Percentiles rank a stretch among this genome's conserved stretches.
phyloP scores from a whole-genome alignment of 2,329 filamentous ascomycete genomes.

The Hypoxylon sp. region DNA sequence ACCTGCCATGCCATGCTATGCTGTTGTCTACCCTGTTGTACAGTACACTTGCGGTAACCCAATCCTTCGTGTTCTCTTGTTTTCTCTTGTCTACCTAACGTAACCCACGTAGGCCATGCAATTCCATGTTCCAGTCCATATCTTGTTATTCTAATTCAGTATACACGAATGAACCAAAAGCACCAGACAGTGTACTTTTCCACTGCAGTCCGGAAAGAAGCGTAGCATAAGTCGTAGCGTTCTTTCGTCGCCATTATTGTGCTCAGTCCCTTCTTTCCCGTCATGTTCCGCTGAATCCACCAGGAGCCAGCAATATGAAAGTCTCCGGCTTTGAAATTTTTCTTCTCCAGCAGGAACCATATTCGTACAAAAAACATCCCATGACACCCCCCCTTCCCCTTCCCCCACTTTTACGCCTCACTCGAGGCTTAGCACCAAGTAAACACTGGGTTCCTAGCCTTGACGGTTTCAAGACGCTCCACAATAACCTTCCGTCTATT shows the following conservation, averaged over 20 bases:
- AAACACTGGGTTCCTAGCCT: slow-evolving; percentile 95
- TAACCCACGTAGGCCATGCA: slow-evolving; percentile 23
- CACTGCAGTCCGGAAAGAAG: neutral
- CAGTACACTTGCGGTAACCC: slow-evolving; percentile 6
- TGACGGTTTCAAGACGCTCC: slow-evolving; percentile 94
- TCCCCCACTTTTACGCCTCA: slow-evolving; percentile 13
- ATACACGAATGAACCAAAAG: neutral
- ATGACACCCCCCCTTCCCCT: neutral
- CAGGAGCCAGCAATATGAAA: neutral
- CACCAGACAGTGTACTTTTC: neutral
- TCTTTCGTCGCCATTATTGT: neutral
- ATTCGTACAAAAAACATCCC: slow-evolving; percentile 15
- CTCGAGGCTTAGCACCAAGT: slow-evolving; percentile 85
- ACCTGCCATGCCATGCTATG: slow-evolving; percentile 17
- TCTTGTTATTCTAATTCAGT: slow-evolving; percentile 8
- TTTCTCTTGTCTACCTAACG: slow-evolving; percentile 6
- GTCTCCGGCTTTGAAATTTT: neutral
- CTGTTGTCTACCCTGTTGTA: slow-evolving; percentile 23
- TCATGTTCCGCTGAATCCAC: neutral
- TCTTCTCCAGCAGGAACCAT: neutral
- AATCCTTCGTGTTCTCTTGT: no score
- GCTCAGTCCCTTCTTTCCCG: neutral
- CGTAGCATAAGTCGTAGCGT: neutral
- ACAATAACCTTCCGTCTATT: slow-evolving; percentile 95
- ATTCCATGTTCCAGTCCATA: slow-evolving; percentile 19